Evolutionary conservation across 176 grass and related monocot genomes (phyloP).

Genomic region (Avena sativa): DNA sequence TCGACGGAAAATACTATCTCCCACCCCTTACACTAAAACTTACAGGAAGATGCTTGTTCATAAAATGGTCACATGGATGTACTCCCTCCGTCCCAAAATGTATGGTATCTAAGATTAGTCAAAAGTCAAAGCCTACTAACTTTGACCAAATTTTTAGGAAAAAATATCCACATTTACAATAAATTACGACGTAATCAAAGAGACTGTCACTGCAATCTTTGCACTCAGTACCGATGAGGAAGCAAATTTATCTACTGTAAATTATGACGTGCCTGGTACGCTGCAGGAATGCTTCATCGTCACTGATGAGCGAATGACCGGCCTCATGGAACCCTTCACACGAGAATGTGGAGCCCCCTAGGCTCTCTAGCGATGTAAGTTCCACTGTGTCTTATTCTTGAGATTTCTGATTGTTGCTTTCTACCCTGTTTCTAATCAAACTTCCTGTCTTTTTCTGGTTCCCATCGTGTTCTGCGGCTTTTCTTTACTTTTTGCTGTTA

Average conservation of each 20-base stretch:
- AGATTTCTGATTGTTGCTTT: constrained; percentile 8
- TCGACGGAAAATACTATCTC: too few relatives aligned
- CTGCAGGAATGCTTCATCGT: constrained; percentile 41
- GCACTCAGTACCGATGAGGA: constrained; percentile 34
- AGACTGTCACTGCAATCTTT: constrained; percentile 39
- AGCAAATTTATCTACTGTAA: constrained; percentile 4
- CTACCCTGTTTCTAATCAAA: constrained; percentile 9
- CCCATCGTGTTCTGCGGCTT: not conserved
- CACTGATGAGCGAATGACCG: constrained; percentile 14
- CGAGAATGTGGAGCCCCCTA: too few relatives aligned
- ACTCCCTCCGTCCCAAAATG: too few relatives aligned
- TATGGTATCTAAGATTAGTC: too few relatives aligned
- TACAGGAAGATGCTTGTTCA: too few relatives aligned
- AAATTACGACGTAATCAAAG: too few relatives aligned
- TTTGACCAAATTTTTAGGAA: too few relatives aligned
- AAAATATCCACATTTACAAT: too few relatives aligned
- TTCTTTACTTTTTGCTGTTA: constrained; percentile 14
- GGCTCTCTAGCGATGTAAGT: constrained; percentile 36
- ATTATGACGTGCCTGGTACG: constrained; percentile 8
- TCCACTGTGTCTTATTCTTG: constrained; percentile 16
- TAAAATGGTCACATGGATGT: too few relatives aligned
- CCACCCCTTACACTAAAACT: too few relatives aligned
- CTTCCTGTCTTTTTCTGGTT: constrained; percentile 16
- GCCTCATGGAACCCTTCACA: too few relatives aligned
- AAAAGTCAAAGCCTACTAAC: too few relatives aligned